phyloP scores from a whole-genome alignment of 2,329 filamentous ascomycete species.

The Coniochaeta sp. region DNA sequence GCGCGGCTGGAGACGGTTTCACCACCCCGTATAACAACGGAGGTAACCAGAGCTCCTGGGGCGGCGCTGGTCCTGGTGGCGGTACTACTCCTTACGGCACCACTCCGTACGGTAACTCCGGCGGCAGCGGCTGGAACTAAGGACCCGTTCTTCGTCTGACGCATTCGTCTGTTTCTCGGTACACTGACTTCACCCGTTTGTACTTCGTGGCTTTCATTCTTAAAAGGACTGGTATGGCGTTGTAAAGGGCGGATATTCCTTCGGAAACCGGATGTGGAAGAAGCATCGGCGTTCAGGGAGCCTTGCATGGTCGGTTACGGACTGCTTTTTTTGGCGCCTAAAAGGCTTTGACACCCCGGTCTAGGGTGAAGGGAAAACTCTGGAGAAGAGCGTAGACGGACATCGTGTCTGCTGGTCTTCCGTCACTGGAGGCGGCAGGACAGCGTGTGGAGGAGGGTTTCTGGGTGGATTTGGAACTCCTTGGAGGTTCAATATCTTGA shows the following conservation, averaged over 20 bases:
- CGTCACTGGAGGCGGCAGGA: too few species aligned
- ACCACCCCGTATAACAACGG: constrained; percentile 58
- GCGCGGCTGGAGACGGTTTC: constrained; percentile 33
- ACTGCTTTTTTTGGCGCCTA: neutral
- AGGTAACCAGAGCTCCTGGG: constrained; percentile 59
- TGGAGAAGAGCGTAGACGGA: neutral
- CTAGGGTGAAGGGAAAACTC: neutral
- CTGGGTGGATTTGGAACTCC: too few species aligned
- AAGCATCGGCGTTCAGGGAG: neutral
- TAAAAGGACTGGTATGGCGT: constrained; percentile 2
- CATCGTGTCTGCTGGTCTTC: neutral
- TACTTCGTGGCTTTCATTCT: constrained; percentile 5
- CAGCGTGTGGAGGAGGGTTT: neutral
- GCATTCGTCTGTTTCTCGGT: neutral
- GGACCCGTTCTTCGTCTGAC: constrained; percentile 2
- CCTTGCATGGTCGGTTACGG: neutral
- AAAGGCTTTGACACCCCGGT: neutral
- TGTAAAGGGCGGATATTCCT: constrained; percentile 1
- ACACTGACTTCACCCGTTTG: neutral
- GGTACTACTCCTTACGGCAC: constrained; percentile 38
- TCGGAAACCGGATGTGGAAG: neutral
- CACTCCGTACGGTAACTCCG: constrained; percentile 42
- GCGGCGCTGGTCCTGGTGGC: constrained; percentile 46
- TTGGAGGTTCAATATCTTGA: neutral
- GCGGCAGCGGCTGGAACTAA: constrained; percentile 43